Conservation (phyloP, 2,329 filamentous ascomycete genomes). For the Fusarium mexicanum region DNA sequence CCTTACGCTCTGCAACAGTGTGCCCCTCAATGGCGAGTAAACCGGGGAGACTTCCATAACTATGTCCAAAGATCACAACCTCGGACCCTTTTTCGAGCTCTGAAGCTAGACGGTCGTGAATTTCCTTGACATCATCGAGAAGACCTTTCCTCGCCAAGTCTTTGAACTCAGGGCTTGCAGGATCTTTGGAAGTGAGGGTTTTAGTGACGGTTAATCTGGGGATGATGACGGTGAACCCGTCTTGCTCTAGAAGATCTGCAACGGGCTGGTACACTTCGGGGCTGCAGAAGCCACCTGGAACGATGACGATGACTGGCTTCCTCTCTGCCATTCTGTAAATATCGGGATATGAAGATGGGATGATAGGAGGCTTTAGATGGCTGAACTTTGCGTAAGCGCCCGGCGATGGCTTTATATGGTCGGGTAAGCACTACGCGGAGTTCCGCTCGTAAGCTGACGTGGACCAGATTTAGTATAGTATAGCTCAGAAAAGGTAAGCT, state of each 20-base stretch:
- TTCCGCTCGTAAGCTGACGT: neutral
- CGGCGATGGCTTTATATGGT: neutral
- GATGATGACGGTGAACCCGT: neutral
- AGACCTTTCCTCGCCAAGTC: neutral
- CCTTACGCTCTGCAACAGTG: fast-evolving
- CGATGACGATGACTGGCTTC: neutral
- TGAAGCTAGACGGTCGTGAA: fast-evolving
- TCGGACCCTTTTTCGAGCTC: neutral
- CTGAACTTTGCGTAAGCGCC: fast-evolving
- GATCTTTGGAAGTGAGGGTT: neutral
- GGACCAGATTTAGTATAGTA: neutral
- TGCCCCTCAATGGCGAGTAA: neutral
- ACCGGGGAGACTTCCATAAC: neutral
- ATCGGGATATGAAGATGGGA: fast-evolving
- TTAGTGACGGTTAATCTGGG: neutral
- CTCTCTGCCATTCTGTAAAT: neutral
- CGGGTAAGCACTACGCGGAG: neutral
- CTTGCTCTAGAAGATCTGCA: neutral
- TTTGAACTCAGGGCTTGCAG: fast-evolving
- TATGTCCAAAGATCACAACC: neutral
- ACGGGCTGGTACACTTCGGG: neutral
- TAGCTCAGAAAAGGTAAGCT: neutral
- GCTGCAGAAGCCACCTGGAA: neutral
- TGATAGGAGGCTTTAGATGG: fast-evolving
- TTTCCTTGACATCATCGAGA: neutral